Base-by-base conservation (phyloP, 1,284 basidiomycete genomes). In the Ganoderma lucidum region DNA sequence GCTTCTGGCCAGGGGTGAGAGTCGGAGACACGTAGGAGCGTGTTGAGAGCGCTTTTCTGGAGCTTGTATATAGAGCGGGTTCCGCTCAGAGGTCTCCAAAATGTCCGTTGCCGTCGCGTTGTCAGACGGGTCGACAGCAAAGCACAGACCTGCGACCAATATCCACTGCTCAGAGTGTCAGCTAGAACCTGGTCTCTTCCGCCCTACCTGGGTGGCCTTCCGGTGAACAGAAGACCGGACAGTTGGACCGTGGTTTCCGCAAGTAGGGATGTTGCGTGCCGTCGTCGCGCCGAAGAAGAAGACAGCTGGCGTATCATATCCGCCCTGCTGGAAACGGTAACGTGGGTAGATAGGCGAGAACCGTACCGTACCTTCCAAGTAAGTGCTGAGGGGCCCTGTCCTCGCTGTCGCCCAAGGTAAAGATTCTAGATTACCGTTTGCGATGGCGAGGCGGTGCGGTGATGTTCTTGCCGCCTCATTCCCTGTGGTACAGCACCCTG, bases 1-100 rank as follows among this genome's bases (percentile, higher is more conserved):
- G 39, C 59, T 61, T 61, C 59, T n/a, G n/a, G 37, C n/a, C 59
- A 61, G 59, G 30, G 53, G 53, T 56, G 53, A 28, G 48, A 51
- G 17, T 19, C 44, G 23, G 51, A 30, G 23, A 30, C 23, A 10
- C 53, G 53, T 32, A 35, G 30, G 53, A 32, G 53, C 53, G 53
- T 30, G 42, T 5, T 44, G 15, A 12, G 39, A 9, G 39, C 10
- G 39, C 39, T 51, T 23, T 53, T 30, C 51, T 28, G 51, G 9
- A 35, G 8, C 23, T 28, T 51, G 48, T 14, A 51, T 51, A 14
- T 51, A 51, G 17, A 35, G 5, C 15, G 15, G 32, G 6, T 30
- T 17, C 30, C 53, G 30, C 8, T 28, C 14, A 32, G 53, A 55
- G 53, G n/a, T n/a, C 32, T 56, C 48, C 48, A 19, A 51, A 23